Conservation (phyloP, 345 rosid genomes). For the Gossypium longicalyx region DNA sequence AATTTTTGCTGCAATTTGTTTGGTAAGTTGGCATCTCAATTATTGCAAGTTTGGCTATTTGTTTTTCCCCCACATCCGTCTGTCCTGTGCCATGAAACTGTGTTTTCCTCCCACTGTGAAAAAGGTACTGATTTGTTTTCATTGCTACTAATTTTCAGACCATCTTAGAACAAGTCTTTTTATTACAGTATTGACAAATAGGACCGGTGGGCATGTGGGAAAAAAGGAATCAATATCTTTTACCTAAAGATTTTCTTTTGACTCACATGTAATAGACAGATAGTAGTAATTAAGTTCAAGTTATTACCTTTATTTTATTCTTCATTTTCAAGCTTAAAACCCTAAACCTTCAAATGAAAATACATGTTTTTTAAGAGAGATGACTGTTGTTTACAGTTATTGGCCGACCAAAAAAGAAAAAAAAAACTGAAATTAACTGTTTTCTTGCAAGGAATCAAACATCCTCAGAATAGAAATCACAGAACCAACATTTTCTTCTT, state of each 20-base stretch:
- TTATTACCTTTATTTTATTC: background rate
- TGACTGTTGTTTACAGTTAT: too few relatives aligned
- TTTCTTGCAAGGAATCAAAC: background rate
- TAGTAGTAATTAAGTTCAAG: background rate
- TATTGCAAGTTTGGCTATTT: conserved; percentile 8
- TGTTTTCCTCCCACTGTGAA: background rate
- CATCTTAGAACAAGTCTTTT: background rate
- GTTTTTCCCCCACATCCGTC: background rate
- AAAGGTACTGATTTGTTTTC: background rate
- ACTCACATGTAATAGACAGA: background rate
- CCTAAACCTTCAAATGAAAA: background rate
- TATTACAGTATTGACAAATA: background rate
- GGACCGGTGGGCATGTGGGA: background rate
- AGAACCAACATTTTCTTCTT: too few relatives aligned
- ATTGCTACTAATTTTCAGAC: background rate
- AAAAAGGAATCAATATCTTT: background rate
- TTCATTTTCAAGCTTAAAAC: background rate
- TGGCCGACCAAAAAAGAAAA: background rate
- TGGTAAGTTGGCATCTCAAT: conserved; percentile 7
- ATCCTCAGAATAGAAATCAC: too few relatives aligned
- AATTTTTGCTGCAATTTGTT: background rate
- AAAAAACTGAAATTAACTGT: background rate
- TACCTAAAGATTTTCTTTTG: conserved; percentile 3
- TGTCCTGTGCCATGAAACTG: background rate
- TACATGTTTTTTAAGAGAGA: too few relatives aligned